Base-by-base conservation (phyloP, 176 grass and related monocot species). In the Guadua angustifolia region DNA sequence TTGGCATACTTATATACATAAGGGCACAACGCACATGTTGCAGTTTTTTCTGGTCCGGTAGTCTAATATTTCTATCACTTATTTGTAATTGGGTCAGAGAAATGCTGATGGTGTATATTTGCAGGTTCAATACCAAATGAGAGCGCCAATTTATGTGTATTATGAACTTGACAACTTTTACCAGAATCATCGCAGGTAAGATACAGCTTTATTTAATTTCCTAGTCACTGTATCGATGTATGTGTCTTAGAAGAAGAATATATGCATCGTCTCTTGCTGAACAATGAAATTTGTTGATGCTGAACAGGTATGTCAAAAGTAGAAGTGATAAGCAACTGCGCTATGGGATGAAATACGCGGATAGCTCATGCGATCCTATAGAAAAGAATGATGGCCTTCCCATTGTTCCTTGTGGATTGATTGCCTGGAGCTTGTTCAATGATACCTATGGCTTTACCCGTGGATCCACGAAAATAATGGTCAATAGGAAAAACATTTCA, bases 371-470 rank as follows among this genome's bases (percentile, higher is more conserved):
- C 55, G 68, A 59, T 69, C 96, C 96, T 12, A 69, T 92, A 74
- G 74, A 95, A 16, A 58, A 33, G 69, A 85, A 63, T 68, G 62
- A 93, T 68, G 91, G 93, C 66, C 83, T 75, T 47, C 93, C 91
- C 47, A 79, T 99, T 81, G 79, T 99, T 86, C 96, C 96, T 71
- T 99, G 96, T 71, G 96, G 96, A 52, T 94, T 99, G 84, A 92
- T 95, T 66, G 91, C 96, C 13, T 99, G 93, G 93, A 99, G 91
- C 73, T 90, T 99, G 75, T 99, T 99, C 86, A 99, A 99, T 79
- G 96, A 99, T 85, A 92, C 96, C 16, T 98, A 93, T 82, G 69
- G n/a, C 61, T 94, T 98, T 89, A 75, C 59, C 72, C 67, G 49
- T 75, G 88, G 87, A n/a, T 73, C 83, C 16, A 83, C 15, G 19